Conservation (phyloP, 371 early-diverging fungal genomes). For the Actinomucor elegans region DNA sequence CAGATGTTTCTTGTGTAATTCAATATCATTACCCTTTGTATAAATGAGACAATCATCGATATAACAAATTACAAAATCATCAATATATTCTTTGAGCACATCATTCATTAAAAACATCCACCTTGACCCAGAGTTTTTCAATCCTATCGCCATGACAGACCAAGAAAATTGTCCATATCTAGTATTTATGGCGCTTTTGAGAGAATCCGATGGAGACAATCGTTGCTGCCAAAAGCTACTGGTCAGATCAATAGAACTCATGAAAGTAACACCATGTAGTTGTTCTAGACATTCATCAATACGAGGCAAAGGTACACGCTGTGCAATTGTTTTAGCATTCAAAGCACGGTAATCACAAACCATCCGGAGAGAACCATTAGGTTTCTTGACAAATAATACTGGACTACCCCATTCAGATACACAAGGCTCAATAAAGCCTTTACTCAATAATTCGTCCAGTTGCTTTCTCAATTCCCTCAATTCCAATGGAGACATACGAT, state of each 20-base stretch:
- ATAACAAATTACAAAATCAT: constrained; percentile 42
- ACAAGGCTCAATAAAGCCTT: constrained; percentile 13
- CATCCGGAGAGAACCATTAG: constrained; percentile 33
- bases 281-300: constrained; percentile 52
- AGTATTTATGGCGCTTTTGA: constrained; percentile 31
- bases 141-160: constrained; percentile 45
- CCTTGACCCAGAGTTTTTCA: constrained; percentile 40
- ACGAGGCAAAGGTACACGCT: constrained; percentile 44
- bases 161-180: constrained; percentile 41
- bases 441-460: constrained; percentile 21
- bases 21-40: constrained; percentile 31
- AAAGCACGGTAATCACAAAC: constrained; percentile 35
- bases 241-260: constrained; percentile 50
- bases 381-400: constrained; percentile 34
- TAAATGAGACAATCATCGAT: constrained; percentile 64
- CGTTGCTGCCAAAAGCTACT: constrained; percentile 48
- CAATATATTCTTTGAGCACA: constrained; percentile 27
- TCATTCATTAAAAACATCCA: constrained; percentile 41
- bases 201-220: constrained; percentile 10
- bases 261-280: constrained; percentile 27
- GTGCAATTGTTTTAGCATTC: constrained; percentile 40
- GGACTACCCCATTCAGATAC: constrained; percentile 51
- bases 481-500: too few species aligned
- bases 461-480: too few species aligned
- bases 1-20: constrained; percentile 38